Percentiles rank a stretch among this genome's conserved stretches.
phyloP scores from a whole-genome alignment of 192 early-diverging fungal species.

The Podochytrium sp. region DNA sequence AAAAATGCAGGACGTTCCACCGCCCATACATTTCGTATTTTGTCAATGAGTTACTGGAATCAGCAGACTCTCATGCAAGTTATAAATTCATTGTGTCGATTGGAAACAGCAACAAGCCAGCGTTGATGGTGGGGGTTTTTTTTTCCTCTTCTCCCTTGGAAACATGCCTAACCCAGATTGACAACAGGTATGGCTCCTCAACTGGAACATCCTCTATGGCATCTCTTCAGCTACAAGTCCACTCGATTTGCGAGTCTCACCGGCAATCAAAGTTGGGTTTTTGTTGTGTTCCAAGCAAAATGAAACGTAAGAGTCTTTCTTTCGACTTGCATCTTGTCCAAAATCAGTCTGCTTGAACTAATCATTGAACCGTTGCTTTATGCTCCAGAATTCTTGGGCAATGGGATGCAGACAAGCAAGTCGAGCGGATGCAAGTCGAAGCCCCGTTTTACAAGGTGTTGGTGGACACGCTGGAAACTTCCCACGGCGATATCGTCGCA shows the following conservation, averaged over 20 bases:
- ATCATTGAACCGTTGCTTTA: not conserved
- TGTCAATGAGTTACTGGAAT: conserved; percentile 39
- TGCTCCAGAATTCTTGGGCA: not conserved
- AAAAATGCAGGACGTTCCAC: conserved; percentile 10
- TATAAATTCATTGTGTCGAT: conserved; percentile 35
- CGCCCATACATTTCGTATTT: conserved; percentile 30
- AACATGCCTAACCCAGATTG: not conserved
- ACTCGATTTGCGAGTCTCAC: not conserved
- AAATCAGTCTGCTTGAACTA: not conserved
- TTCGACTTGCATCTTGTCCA: not conserved
- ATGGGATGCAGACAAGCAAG: conserved; percentile 32
- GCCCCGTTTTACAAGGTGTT: not conserved
- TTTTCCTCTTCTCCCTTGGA: not conserved
- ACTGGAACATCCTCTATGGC: conserved; percentile 28
- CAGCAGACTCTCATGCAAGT: conserved; percentile 42
- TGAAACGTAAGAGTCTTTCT: not conserved
- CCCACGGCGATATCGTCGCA: not conserved
- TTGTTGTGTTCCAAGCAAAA: not conserved
- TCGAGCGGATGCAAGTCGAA: conserved; percentile 20
- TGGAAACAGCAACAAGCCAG: conserved; percentile 7
- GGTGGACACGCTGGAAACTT: not conserved
- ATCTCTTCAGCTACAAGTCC: not conserved
- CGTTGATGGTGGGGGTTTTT: conserved; percentile 29
- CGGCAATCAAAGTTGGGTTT: conserved; percentile 10
- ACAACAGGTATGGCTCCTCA: conserved; percentile 41